Evolutionary conservation across 164 flowering plant genomes (phyloP).

Genomic region (Stephania japonica): DNA sequence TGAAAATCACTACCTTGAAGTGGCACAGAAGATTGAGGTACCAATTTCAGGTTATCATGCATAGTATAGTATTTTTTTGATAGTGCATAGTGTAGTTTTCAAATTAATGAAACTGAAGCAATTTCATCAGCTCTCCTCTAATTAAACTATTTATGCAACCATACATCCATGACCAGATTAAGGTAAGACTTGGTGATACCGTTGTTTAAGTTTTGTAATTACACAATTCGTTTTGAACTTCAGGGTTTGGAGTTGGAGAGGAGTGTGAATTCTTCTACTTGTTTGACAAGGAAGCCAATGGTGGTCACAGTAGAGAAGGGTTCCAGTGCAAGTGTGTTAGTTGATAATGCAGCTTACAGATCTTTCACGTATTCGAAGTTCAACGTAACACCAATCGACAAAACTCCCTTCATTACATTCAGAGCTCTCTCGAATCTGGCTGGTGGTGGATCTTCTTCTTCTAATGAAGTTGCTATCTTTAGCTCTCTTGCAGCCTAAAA

Average conservation of each 20-base stretch:
- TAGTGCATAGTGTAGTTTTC: too few species aligned
- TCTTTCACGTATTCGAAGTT: slow-evolving; percentile 31
- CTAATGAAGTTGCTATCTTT: slow-evolving; percentile 30
- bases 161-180: too few species aligned
- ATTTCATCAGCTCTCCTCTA: too few species aligned
- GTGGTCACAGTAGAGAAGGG: slow-evolving; percentile 37
- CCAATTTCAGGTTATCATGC: background rate
- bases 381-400: slow-evolving; percentile 34
- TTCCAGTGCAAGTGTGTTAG: slow-evolving; percentile 30
- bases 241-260: slow-evolving; percentile 40
- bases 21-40: slow-evolving; percentile 16
- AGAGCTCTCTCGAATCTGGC: slow-evolving; percentile 16
- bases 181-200: too few species aligned
- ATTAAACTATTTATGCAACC: too few species aligned
- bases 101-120: too few species aligned
- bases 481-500: slow-evolving; percentile 27
- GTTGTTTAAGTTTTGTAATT: background rate
- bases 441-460: slow-evolving; percentile 31
- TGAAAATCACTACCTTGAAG: slow-evolving; percentile 12
- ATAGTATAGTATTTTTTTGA: too few species aligned
- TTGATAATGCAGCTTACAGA: slow-evolving; percentile 44
- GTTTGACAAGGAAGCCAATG: slow-evolving; percentile 39
- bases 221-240: background rate
- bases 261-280: slow-evolving; percentile 38
- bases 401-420: background rate